phyloP scores from a whole-genome alignment of 2,329 filamentous ascomycete genomes.

The Penicillium sp. region DNA sequence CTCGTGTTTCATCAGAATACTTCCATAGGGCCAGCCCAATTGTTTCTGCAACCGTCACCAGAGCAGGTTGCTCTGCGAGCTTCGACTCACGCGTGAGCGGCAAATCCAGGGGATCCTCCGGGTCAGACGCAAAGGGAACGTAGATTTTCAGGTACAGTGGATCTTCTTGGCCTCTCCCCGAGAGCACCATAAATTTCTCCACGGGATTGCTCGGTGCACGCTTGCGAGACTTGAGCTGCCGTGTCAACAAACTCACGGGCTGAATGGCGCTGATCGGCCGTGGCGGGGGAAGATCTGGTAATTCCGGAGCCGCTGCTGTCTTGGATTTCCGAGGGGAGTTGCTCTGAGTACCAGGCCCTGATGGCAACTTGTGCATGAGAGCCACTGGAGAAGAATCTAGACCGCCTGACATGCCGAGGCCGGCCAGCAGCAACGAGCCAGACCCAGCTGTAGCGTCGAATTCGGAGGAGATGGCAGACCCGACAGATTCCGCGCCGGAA shows the following conservation, averaged over 20 bases:
- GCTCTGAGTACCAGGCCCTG: constrained; percentile 29
- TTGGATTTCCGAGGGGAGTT: constrained; percentile 50
- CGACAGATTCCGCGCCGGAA: constrained; percentile 46
- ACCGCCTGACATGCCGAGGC: constrained; percentile 41
- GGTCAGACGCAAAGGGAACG: constrained; percentile 52
- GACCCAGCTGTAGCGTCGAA: constrained; percentile 53
- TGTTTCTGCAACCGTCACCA: constrained; percentile 55
- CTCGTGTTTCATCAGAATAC: constrained; percentile 53
- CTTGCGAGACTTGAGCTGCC: constrained; percentile 53
- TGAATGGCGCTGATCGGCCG: constrained; percentile 55
- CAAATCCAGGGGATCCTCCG: constrained; percentile 54
- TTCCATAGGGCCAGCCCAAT: constrained; percentile 59
- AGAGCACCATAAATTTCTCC: constrained; percentile 55
- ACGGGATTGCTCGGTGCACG: constrained; percentile 55
- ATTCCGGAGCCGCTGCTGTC: constrained; percentile 42
- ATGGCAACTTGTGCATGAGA: constrained; percentile 39
- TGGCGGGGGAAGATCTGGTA: constrained; percentile 56
- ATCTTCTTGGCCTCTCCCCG: constrained; percentile 55
- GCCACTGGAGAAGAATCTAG: constrained; percentile 46
- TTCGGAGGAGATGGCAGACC: constrained; percentile 48
- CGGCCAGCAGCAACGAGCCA: constrained; percentile 49
- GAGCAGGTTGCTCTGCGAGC: constrained; percentile 44
- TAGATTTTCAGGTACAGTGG: constrained; percentile 61
- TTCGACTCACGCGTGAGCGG: constrained; percentile 52
- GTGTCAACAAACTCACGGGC: constrained; percentile 54